These are phyloP conservation scores for Petrea volubilis DNA, from an alignment of 257 asterid genomes.

Conservation along the genomic window DNA sequence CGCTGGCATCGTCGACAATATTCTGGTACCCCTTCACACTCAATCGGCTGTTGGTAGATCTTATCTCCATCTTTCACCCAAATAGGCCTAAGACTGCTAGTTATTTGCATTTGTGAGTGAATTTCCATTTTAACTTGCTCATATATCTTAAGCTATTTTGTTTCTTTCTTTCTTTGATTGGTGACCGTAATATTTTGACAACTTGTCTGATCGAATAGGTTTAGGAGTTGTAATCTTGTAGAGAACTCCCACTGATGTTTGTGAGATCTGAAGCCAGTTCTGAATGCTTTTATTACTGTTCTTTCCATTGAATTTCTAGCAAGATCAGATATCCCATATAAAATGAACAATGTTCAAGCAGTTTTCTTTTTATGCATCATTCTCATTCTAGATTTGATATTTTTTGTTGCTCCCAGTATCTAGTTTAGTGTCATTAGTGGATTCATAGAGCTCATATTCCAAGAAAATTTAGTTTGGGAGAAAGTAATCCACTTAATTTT, in stretches of 20 bases:
- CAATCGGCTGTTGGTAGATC: too few species aligned
- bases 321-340: neutral
- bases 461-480: neutral
- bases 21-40: too few species aligned
- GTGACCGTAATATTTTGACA: neutral
- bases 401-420: neutral
- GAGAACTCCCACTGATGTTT: neutral
- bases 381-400: neutral
- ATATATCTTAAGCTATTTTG: neutral
- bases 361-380: conserved; percentile 1
- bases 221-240: neutral
- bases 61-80: too few species aligned
- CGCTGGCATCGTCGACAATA: too few species aligned
- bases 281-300: neutral
- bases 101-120: conserved; percentile 83
- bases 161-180: conserved; percentile 1
- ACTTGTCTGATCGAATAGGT: neutral
- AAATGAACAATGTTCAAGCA: neutral
- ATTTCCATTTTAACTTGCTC: conserved; percentile 17
- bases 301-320: neutral
- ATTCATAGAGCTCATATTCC: neutral
- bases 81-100: conserved; percentile 95
- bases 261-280: neutral
- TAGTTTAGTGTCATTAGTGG: neutral
- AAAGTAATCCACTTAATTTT: conserved; percentile 4